Evolutionary conservation across 768 basidiomycete species (phyloP).

Genomic region (Mycena indigotica): DNA sequence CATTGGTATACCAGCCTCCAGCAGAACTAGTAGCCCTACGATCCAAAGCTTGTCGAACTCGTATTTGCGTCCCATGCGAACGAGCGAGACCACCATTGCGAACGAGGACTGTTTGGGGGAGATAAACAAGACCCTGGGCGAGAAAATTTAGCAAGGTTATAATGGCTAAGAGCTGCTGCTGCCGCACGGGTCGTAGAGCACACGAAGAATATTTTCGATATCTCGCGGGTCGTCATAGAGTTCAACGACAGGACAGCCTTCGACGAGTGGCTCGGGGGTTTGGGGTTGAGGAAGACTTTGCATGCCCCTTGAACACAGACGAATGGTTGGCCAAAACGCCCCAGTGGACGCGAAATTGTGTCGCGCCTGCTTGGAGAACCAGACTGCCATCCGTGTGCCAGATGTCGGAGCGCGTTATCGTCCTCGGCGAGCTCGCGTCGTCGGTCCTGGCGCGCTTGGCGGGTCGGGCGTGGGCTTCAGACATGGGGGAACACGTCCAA

Average conservation of each 20-base stretch:
- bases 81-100: background rate
- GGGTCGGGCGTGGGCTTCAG: no score
- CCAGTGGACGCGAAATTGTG: constrained; percentile 18
- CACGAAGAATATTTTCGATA: constrained; percentile 6
- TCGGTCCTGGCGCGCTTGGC: constrained; percentile 10
- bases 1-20: background rate
- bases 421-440: background rate
- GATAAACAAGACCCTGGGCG: background rate
- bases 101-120: background rate
- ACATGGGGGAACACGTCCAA: no score
- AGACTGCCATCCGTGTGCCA: constrained; percentile 15
- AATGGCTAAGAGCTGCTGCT: background rate
- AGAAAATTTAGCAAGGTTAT: background rate
- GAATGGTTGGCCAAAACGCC: constrained; percentile 8
- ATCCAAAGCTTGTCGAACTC: background rate
- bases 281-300: constrained; percentile 10
- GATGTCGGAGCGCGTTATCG: constrained; percentile 11
- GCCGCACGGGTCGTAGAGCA: constrained; percentile 7
- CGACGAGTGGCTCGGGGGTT: constrained; percentile 1
- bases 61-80: constrained; percentile 12
- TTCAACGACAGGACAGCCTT: constrained; percentile 13
- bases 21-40: background rate
- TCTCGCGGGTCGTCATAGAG: constrained; percentile 2
- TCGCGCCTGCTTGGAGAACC: constrained; percentile 8
- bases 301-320: constrained; percentile 11